Evolutionary conservation across 257 asterid genomes (phyloP).

Genomic region (Solanum corneliomulleri): DNA sequence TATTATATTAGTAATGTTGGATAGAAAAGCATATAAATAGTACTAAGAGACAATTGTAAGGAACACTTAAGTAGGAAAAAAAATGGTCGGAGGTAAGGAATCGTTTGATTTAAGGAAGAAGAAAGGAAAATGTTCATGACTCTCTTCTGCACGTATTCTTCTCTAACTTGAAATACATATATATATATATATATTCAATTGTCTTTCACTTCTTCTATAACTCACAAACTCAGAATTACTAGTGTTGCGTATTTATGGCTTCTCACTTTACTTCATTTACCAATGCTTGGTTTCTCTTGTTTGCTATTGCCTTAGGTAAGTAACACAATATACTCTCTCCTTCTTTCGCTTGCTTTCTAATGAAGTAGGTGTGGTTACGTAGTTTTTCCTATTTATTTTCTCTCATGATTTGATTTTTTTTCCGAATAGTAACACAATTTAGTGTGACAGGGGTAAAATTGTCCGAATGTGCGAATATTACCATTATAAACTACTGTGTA

Average conservation of each 20-base stretch:
- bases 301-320: constrained; percentile 33
- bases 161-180: background rate
- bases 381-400: background rate
- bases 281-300: constrained; percentile 6
- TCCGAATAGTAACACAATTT: background rate
- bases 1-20: background rate
- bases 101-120: constrained; percentile 30
- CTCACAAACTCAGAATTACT: background rate
- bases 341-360: background rate
- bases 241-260: constrained; percentile 18
- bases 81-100: constrained; percentile 28
- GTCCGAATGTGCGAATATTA: constrained; percentile 27
- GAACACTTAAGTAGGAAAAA: background rate
- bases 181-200: background rate
- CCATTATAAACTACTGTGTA: constrained; percentile 44
- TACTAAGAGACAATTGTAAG: background rate
- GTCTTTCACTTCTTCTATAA: background rate
- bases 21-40: background rate
- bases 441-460: constrained; percentile 17
- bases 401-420: background rate
- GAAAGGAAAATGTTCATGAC: constrained; percentile 33
- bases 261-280: background rate
- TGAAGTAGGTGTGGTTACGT: too few species aligned
- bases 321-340: background rate
- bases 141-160: constrained; percentile 44